Percentiles rank a stretch among this genome's conserved stretches.
phyloP scores from a whole-genome alignment of 805 yeast species.

The Diddensiella transvaalensis region DNA sequence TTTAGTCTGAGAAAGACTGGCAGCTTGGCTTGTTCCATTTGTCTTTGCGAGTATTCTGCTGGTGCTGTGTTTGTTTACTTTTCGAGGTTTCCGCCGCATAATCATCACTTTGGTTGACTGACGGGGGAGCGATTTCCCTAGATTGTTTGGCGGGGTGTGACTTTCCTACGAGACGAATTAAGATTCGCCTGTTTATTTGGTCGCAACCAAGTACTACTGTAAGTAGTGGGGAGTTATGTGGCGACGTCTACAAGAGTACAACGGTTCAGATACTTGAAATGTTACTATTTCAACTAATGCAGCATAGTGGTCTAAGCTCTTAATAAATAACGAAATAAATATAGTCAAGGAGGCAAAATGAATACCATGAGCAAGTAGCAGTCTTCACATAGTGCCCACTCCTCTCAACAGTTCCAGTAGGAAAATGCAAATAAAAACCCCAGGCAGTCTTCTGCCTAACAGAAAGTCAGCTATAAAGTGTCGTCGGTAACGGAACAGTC shows the following conservation, averaged over 20 bases:
- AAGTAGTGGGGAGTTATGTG: neutral
- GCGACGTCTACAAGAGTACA: no score
- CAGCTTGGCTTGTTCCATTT: conserved; percentile 17
- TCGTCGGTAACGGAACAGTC: neutral
- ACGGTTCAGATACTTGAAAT: no score
- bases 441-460: neutral
- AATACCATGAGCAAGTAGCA: no score
- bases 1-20: conserved; percentile 41
- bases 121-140: no score
- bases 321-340: no score
- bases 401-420: neutral
- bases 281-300: no score
- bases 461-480: neutral
- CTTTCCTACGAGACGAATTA: neutral
- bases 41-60: neutral
- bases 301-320: neutral
- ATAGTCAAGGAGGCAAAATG: neutral
- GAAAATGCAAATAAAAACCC: neutral
- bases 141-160: no score
- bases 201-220: neutral
- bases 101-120: no score
- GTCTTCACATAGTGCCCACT: no score
- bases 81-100: neutral
- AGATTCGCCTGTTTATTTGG: neutral
- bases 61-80: neutral